Percentiles rank a stretch among this genome's conserved stretches.
phyloP scores from a whole-genome alignment of 768 basidiomycete genomes.

The Boletus reticulatus region DNA sequence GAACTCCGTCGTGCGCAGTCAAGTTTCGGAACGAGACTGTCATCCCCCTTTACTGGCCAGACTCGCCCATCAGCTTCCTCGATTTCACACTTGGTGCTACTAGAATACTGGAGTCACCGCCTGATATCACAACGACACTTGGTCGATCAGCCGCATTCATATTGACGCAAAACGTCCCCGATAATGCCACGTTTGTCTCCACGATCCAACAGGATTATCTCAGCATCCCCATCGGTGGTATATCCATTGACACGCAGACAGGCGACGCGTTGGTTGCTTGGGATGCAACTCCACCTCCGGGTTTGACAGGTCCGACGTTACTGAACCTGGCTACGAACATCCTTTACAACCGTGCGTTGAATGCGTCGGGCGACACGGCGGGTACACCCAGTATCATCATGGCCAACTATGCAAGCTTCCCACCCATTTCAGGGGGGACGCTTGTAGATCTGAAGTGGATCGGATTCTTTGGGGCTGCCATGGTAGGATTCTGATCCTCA shows the following conservation, averaged over 20 bases:
- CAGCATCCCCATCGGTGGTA: conserved; percentile 62
- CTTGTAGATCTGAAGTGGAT: conserved; percentile 69
- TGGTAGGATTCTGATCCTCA: conserved; percentile 44
- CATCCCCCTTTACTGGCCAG: conserved; percentile 56
- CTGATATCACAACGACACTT: conserved; percentile 46
- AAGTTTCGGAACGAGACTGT: conserved; percentile 35
- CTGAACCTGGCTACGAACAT: conserved; percentile 70
- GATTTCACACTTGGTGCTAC: conserved; percentile 33
- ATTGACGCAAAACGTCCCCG: conserved; percentile 39
- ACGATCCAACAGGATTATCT: conserved; percentile 50
- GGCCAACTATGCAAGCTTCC: conserved; percentile 58
- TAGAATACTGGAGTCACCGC: conserved; percentile 51
- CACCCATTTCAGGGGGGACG: conserved; percentile 52
- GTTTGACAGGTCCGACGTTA: conserved; percentile 55
- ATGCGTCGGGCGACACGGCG: conserved; percentile 41
- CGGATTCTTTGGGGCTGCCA: conserved; percentile 68
- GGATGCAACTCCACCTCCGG: conserved; percentile 62
- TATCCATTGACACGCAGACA: conserved; percentile 55
- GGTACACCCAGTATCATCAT: conserved; percentile 50
- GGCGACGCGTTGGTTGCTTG: conserved; percentile 62
- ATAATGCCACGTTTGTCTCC: conserved; percentile 60
- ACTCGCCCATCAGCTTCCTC: conserved; percentile 38
- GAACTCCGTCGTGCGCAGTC: conserved; percentile 49
- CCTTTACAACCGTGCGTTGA: conserved; percentile 61
- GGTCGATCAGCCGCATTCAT: conserved; percentile 40